phyloP scores from a whole-genome alignment of 306 rosid genomes.

The Lathyrus oleraceus region DNA sequence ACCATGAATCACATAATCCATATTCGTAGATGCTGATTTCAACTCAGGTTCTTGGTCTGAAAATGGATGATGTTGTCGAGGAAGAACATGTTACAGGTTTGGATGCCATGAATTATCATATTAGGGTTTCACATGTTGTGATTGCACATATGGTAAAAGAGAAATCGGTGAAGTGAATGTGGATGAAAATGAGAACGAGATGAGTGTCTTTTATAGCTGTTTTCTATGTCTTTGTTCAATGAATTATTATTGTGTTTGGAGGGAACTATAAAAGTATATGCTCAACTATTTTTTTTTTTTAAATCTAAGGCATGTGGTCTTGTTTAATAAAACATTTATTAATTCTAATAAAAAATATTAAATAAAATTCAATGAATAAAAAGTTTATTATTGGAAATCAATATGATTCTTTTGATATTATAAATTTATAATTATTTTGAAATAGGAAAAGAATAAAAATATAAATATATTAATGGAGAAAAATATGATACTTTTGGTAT shows the following conservation, averaged over 20 bases:
- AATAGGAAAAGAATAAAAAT: too few species aligned
- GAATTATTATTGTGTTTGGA: neutral
- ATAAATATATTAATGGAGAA: too few species aligned
- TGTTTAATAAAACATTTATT: too few species aligned
- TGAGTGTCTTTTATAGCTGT: neutral
- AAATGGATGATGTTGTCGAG: neutral
- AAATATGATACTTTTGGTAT: too few species aligned
- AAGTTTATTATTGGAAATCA: too few species aligned
- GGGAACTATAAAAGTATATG: neutral
- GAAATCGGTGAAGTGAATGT: neutral
- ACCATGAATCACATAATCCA: conserved; percentile 66
- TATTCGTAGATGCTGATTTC: conserved; percentile 54
- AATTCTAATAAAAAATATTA: too few species aligned
- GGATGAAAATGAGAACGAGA: neutral
- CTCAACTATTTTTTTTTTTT: neutral
- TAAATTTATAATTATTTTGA: too few species aligned
- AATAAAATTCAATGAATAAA: too few species aligned
- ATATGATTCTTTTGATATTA: too few species aligned
- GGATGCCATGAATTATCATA: too few species aligned
- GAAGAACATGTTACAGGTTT: neutral
- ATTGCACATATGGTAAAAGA: neutral
- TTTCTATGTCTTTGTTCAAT: too few species aligned
- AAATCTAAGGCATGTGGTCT: too few species aligned
- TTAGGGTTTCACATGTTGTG: neutral
- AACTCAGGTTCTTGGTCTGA: conserved; percentile 42